These are phyloP conservation scores for Fermentozyma sake DNA, from an alignment of 1,139 yeast species.

Conservation along the genomic window DNA sequence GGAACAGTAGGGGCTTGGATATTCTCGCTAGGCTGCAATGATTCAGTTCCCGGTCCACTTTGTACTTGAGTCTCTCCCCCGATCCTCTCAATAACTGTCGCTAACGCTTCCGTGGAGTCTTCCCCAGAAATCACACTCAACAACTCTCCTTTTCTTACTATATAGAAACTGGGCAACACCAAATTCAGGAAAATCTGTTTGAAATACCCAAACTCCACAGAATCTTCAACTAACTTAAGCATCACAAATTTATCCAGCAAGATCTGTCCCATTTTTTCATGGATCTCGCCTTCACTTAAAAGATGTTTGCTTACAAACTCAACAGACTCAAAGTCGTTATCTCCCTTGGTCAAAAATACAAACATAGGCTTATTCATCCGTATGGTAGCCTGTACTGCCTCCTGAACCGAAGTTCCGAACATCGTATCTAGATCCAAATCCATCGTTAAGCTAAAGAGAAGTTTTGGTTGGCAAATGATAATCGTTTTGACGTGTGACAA, in stretches of 20 bases:
- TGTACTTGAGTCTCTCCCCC: too few species aligned
- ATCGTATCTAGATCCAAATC: constrained; percentile 6
- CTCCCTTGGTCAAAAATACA: constrained; percentile 29
- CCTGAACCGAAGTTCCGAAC: constrained; percentile 29
- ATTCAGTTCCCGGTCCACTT: too few species aligned
- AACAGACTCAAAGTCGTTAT: constrained; percentile 3
- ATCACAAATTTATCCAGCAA: constrained; percentile 30
- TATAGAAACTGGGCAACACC: constrained; percentile 44
- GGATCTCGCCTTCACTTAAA: constrained; percentile 1
- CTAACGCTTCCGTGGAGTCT: too few species aligned
- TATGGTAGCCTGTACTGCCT: constrained; percentile 39
- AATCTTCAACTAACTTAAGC: constrained; percentile 39
- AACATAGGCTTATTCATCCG: constrained; percentile 33
- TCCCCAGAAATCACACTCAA: constrained; percentile 41
- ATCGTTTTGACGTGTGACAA: neutral
- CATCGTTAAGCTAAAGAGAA: too few species aligned
- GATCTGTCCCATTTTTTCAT: constrained; percentile 3
- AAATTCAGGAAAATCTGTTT: constrained; percentile 46
- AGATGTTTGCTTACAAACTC: too few species aligned
- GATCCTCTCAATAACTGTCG: too few species aligned
- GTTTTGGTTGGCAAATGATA: neutral
- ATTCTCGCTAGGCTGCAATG: too few species aligned
- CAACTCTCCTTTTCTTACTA: constrained; percentile 43
- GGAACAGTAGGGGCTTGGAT: too few species aligned
- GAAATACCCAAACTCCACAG: constrained; percentile 46